Percentiles rank a stretch among this genome's conserved stretches.
These are phyloP conservation scores for Solanum pennellii DNA, from an alignment of 257 asterid species.

Conservation along the genomic window DNA sequence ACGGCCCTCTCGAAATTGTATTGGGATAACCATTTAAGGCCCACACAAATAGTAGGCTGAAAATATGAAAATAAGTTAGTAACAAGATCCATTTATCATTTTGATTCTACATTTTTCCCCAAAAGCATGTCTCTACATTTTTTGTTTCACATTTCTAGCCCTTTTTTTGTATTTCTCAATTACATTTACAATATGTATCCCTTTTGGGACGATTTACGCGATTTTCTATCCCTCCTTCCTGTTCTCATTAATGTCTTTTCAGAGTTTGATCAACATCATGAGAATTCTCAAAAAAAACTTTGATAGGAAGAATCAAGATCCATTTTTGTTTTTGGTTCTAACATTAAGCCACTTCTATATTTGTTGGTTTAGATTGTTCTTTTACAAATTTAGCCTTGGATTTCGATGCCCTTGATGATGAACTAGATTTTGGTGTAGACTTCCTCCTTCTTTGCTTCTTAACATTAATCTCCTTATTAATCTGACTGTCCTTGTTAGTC, in stretches of 20 bases:
- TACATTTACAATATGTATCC: background rate
- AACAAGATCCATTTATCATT: too few relatives aligned
- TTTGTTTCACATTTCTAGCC: background rate
- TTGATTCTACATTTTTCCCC: background rate
- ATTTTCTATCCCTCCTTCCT: background rate
- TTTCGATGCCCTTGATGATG: conserved; percentile 30
- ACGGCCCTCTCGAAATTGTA: background rate
- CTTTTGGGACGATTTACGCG: background rate
- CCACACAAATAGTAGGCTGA: background rate
- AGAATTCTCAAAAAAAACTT: background rate
- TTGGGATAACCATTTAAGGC: background rate
- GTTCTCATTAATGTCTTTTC: background rate
- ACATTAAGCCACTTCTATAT: conserved; percentile 58
- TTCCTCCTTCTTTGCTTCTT: conserved; percentile 57
- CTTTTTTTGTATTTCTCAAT: background rate
- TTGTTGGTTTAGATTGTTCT: conserved; percentile 23
- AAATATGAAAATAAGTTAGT: background rate
- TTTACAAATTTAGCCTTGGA: conserved; percentile 45
- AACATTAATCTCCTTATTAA: conserved; percentile 13
- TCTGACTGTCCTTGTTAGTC: conserved; percentile 14
- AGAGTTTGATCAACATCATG: background rate
- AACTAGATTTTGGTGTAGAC: conserved; percentile 23
- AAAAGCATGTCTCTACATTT: background rate
- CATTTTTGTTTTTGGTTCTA: background rate
- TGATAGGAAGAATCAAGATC: background rate